A percentile compares a stretch with the other conserved stretches of the same genome.
phyloP scores from a whole-genome alignment of 2,329 filamentous ascomycete genomes.

The Colletotrichum eremochloae region DNA sequence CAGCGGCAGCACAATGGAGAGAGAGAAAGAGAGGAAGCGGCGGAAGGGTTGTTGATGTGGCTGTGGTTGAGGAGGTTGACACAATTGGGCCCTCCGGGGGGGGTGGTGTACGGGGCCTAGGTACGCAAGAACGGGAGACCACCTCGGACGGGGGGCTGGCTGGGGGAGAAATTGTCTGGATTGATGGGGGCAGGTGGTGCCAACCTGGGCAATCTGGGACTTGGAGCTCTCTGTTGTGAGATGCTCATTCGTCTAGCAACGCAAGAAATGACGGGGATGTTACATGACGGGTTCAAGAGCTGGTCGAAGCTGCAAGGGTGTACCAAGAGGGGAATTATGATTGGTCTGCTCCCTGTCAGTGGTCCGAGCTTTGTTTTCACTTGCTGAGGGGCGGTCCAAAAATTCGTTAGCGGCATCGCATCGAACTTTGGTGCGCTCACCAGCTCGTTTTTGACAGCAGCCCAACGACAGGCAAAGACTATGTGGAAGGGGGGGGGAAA shows the following conservation, averaged over 20 bases:
- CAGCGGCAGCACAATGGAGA: conserved; percentile 27
- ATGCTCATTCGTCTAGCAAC: conserved; percentile 35
- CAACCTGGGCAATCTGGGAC: conserved; percentile 17
- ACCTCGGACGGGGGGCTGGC: conserved; percentile 23
- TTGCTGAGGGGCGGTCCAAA: not conserved
- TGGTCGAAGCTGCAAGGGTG: conserved; percentile 39
- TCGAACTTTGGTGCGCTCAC: conserved; percentile 24
- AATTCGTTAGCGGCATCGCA: conserved; percentile 29
- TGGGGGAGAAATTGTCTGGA: conserved; percentile 34
- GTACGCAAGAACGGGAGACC: conserved; percentile 32
- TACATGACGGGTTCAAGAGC: conserved; percentile 32
- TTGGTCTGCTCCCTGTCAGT: conserved; percentile 14
- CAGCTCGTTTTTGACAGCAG: conserved; percentile 25
- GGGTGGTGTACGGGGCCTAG: conserved; percentile 26
- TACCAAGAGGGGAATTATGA: not conserved
- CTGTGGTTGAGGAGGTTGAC: conserved; percentile 38
- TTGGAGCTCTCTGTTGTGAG: conserved; percentile 31
- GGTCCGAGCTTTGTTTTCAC: conserved; percentile 35
- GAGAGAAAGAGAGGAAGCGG: conserved; percentile 7
- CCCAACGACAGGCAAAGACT: not conserved
- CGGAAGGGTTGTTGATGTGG: conserved; percentile 39
- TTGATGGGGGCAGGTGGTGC: conserved; percentile 38
- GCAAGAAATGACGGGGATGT: conserved; percentile 30
- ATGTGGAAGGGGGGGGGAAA: not conserved
- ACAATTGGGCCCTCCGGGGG: conserved; percentile 25